Percentiles rank a stretch among this genome's conserved stretches.
phyloP scores from a whole-genome alignment of 768 basidiomycete genomes.

The Hirschioporus abietinus region DNA sequence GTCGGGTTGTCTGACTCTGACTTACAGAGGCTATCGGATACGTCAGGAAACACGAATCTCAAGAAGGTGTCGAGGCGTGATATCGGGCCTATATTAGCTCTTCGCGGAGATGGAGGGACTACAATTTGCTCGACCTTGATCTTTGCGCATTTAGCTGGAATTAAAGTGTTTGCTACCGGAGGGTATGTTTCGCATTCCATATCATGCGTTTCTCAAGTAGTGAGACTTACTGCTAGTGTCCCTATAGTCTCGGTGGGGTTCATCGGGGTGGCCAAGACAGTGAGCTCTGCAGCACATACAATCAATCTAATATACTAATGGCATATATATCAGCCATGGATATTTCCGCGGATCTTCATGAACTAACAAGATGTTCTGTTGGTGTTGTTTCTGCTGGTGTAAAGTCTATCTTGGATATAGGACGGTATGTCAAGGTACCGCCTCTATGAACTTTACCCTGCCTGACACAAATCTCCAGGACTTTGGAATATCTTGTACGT shows the following conservation, averaged over 20 bases:
- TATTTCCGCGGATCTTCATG: constrained; percentile 88
- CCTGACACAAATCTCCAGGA: constrained; percentile 37
- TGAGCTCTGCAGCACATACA: constrained; percentile 21
- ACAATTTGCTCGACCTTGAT: constrained; percentile 73
- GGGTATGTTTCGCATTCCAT: constrained; percentile 55
- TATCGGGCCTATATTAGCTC: constrained; percentile 67
- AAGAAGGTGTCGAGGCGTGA: constrained; percentile 79
- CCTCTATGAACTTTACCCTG: constrained; percentile 32
- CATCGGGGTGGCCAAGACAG: constrained; percentile 72
- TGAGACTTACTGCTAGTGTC: not conserved
- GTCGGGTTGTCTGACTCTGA: constrained; percentile 69
- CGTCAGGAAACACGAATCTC: constrained; percentile 30
- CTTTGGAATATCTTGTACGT: constrained; percentile 71
- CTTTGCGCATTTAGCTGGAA: constrained; percentile 76
- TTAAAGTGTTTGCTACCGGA: constrained; percentile 91
- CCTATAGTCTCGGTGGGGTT: constrained; percentile 70
- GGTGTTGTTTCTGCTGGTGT: constrained; percentile 90
- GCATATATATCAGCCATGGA: constrained; percentile 68
- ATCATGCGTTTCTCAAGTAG: not conserved
- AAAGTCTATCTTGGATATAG: constrained; percentile 94
- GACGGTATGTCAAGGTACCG: constrained; percentile 45
- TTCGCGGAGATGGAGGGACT: constrained; percentile 68
- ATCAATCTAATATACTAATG: not conserved
- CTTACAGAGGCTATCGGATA: constrained; percentile 63
- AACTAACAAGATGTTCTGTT: constrained; percentile 84